phyloP scores from a whole-genome alignment of 139 green algal genomes.

The Edaphochlamys debaryana region DNA sequence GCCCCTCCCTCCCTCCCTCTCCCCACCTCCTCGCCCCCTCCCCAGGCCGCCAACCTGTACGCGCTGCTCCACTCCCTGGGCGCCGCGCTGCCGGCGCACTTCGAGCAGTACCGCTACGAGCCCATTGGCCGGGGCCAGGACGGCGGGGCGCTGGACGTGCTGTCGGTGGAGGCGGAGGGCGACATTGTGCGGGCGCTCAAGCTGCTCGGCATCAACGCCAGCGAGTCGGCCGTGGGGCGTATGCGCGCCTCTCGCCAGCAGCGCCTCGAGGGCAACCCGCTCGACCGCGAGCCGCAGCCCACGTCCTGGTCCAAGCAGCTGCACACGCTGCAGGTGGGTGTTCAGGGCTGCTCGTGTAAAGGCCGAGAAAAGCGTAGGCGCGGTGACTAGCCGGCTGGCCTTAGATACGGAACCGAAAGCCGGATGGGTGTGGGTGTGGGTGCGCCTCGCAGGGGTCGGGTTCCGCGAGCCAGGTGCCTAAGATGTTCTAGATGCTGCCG shows the following conservation, averaged over 20 bases:
- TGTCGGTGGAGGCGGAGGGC: neutral
- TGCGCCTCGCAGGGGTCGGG: too few species aligned
- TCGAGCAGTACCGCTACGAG: conserved; percentile 20
- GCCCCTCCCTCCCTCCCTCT: neutral
- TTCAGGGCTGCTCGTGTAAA: too few species aligned
- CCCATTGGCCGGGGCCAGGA: neutral
- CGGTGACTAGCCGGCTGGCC: too few species aligned
- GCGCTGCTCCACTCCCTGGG: conserved; percentile 19
- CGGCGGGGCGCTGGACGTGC: conserved; percentile 21
- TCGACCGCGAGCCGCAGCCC: conserved; percentile 10
- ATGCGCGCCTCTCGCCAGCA: conserved; percentile 5
- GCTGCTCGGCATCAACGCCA: conserved; percentile 4
- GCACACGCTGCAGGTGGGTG: conserved; percentile 26
- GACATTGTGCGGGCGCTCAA: neutral
- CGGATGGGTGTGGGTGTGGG: neutral
- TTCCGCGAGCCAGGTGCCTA: too few species aligned
- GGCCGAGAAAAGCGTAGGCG: too few species aligned
- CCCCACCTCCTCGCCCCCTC: neutral
- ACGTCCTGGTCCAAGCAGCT: neutral
- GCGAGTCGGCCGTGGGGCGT: conserved; percentile 2
- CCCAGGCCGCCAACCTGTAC: neutral
- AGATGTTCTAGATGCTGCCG: too few species aligned
- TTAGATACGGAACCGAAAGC: too few species aligned
- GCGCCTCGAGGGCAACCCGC: neutral
- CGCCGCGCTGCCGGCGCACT: neutral